phyloP scores from a whole-genome alignment of 1,139 yeast genomes.

The Kodamaea alishanica region DNA sequence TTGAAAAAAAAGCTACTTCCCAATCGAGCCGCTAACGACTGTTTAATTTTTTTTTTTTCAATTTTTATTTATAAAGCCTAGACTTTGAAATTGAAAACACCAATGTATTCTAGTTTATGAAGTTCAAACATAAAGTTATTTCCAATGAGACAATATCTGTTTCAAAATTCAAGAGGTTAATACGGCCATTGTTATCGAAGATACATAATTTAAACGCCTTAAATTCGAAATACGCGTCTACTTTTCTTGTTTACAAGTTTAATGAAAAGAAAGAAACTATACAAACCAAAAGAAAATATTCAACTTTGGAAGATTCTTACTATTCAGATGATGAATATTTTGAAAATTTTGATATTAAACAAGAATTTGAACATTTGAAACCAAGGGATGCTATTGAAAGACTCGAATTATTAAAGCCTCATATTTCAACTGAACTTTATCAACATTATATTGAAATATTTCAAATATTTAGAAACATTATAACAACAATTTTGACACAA shows the following conservation, averaged over 20 bases:
- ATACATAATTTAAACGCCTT: conserved; percentile 33
- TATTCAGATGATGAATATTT: background rate
- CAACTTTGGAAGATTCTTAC: background rate
- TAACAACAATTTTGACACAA: conserved; percentile 14
- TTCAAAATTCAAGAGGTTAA: conserved; percentile 31
- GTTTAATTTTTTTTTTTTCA: too few relatives aligned
- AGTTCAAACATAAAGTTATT: background rate
- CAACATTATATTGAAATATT: conserved; percentile 32
- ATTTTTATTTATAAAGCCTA: too few relatives aligned
- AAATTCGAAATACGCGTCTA: conserved; percentile 22
- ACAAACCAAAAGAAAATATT: background rate
- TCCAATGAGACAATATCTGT: conserved; percentile 4
- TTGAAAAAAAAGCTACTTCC: background rate
- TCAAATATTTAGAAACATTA: conserved; percentile 24
- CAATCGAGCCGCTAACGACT: too few relatives aligned
- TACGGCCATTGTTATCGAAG: conserved; percentile 37
- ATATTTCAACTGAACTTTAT: conserved; percentile 25
- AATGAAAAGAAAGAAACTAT: conserved; percentile 1
- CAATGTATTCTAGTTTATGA: too few relatives aligned
- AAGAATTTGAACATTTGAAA: conserved; percentile 8
- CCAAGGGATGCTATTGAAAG: conserved; percentile 27
- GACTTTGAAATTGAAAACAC: too few relatives aligned
- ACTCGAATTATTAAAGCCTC: conserved; percentile 24
- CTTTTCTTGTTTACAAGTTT: conserved; percentile 5
- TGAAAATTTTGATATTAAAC: background rate